Base-by-base conservation (phyloP, 2,329 filamentous ascomycete genomes). In the Fusarium penzigii region DNA sequence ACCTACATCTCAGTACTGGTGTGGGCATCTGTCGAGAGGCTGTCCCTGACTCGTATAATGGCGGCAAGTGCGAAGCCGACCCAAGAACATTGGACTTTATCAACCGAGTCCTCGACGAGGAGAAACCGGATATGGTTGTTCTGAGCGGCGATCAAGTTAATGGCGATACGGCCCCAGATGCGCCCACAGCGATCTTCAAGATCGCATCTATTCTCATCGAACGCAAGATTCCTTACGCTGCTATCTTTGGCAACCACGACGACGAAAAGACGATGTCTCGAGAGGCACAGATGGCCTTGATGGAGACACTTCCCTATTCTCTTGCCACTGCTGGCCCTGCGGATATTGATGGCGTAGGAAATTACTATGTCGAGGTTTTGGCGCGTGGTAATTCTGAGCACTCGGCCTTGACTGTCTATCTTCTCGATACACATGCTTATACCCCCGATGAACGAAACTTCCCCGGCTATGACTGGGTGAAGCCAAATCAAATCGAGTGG, bases 221-320 rank as follows among this genome's bases (percentile, higher is more conserved):
- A 69, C 89, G 89, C 69, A 90, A 91, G 65, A 91, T 97, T 38
- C 94, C 94, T 0, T 97, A 95, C 66, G 90, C 92, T 14, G 87
- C 88, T 55, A 97, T 99, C 53, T 97, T 97, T 66, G 94, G 94
- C 51, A 99, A 99, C 70, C 94, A 99, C 71, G 94, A 99, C 67
- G 93, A 97, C 65, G 93, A 97, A 76, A 87, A 87, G 34, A 85
- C 89, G 42, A 81, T 97, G 59, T 84, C 86, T 14, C 88, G 94
- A 50, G 77, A 82, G 5, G 83, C 84, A 3, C 87, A 94, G 66
- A 97, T 99, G 92, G 79, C 85, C 4, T 79, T 99, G 13, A 85
- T 96, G 63, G 86, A 96, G 69, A 85, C 86, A 1, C 80, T 99
- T 1, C 94, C 94, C 1, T 97, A 90, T 71, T 97, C 92, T 2